Evolutionary conservation across 176 grass and related monocot genomes (phyloP).

Genomic region (Avena eriantha): DNA sequence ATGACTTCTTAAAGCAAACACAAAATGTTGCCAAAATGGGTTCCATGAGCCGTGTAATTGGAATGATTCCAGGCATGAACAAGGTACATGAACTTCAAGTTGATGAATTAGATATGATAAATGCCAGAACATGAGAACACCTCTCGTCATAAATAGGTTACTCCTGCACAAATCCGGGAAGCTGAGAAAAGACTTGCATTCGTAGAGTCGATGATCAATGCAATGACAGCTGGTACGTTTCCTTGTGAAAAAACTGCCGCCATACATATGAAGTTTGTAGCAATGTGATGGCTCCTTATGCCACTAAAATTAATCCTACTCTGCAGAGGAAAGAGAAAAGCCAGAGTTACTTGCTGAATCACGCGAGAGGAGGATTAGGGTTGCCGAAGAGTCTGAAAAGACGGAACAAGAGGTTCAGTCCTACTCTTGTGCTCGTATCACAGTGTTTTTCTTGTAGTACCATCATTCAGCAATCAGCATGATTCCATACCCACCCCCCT

Average conservation of each 20-base stretch:
- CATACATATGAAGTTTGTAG: not conserved
- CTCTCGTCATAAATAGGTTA: conserved; percentile 58
- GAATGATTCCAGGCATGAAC: conserved; percentile 74
- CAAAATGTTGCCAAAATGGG: conserved; percentile 91
- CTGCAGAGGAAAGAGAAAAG: conserved; percentile 77
- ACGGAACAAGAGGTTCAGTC: conserved; percentile 43
- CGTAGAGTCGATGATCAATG: conserved; percentile 94
- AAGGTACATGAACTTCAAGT: conserved; percentile 48
- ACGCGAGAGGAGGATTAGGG: conserved; percentile 59
- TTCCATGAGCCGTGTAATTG: conserved; percentile 60
- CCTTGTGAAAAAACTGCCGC: not conserved
- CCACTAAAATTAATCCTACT: conserved; percentile 9
- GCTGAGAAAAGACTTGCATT: conserved; percentile 88
- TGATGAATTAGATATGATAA: conserved; percentile 28
- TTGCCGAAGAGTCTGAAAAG: conserved; percentile 38
- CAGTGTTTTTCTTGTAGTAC: not conserved
- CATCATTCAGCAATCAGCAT: not conserved
- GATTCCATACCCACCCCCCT: not conserved
- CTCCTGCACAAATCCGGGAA: conserved; percentile 96
- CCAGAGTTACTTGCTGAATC: conserved; percentile 86
- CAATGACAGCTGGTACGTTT: conserved; percentile 79
- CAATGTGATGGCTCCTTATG: not conserved
- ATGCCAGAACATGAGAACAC: not conserved
- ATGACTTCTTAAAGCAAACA: conserved; percentile 96
- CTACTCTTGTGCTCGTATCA: not conserved